Evolutionary conservation across 371 early-diverging fungal genomes (phyloP).

Genomic region (Funneliformis caledonium): DNA sequence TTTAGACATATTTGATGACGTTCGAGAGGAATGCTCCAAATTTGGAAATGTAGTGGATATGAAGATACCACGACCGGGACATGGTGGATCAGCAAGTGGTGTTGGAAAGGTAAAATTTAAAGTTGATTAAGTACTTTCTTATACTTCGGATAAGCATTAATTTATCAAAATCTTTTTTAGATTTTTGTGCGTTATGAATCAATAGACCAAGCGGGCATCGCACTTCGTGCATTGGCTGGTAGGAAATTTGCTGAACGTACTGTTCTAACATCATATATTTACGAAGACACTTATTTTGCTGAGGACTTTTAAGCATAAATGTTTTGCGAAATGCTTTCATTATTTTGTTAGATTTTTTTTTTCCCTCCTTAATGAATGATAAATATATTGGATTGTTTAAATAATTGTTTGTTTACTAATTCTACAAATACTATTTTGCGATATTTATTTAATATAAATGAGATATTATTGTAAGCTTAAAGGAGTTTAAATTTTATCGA

Average conservation of each 20-base stretch:
- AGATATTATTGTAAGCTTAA: too few relatives aligned
- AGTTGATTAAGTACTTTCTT: not conserved
- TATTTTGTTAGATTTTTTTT: not conserved
- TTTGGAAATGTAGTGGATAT: conserved; percentile 83
- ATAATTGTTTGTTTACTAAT: too few relatives aligned
- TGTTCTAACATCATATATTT: conserved; percentile 86
- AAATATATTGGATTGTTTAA: too few relatives aligned
- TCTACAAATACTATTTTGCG: too few relatives aligned
- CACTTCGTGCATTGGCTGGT: conserved; percentile 88
- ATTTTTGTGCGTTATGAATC: conserved; percentile 83
- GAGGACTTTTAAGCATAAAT: conserved; percentile 59
- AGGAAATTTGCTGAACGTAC: conserved; percentile 94
- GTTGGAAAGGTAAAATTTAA: conserved; percentile 77
- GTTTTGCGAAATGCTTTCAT: not conserved
- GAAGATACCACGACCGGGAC: conserved; percentile 82
- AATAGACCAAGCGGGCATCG: conserved; percentile 64
- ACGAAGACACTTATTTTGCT: conserved; percentile 68
- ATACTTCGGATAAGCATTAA: not conserved
- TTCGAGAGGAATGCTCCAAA: conserved; percentile 87
- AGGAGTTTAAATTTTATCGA: too few relatives aligned
- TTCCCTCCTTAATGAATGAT: too few relatives aligned
- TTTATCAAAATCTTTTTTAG: conserved; percentile 48
- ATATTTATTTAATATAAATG: too few relatives aligned
- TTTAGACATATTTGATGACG: conserved; percentile 89
- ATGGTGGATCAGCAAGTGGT: conserved; percentile 64